Conservation (phyloP, 2,329 filamentous ascomycete genomes). For the Bimuria novae-zelandiae region DNA sequence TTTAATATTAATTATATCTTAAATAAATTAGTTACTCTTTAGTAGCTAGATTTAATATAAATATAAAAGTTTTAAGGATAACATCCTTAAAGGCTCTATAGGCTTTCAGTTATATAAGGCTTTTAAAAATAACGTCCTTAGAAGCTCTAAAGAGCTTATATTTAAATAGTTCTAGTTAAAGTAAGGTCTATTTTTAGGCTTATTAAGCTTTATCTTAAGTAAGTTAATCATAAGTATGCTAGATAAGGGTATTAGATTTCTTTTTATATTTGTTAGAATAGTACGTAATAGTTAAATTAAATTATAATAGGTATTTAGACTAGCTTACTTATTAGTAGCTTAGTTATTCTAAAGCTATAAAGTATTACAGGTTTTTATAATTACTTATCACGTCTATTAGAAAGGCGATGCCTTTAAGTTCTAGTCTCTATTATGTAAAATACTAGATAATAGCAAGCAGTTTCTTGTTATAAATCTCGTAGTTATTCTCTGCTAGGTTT, state of each 20-base stretch:
- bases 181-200: neutral
- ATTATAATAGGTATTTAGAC: neutral
- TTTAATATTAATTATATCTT: neutral
- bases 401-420: neutral
- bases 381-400: neutral
- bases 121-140: no score
- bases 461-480: no score
- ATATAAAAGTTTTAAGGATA: no score
- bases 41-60: no score
- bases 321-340: neutral
- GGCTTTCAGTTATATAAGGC: no score
- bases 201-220: neutral
- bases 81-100: no score
- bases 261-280: neutral
- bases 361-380: neutral
- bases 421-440: neutral
- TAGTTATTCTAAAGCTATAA: neutral
- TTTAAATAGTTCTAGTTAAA: neutral
- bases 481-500: no score
- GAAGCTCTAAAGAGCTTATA: neutral
- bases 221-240: neutral
- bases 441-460: neutral
- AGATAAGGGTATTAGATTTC: neutral
- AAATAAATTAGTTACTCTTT: no score
- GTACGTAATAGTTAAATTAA: neutral